Conservation (phyloP, 2,329 filamentous ascomycete genomes). For the Anthostomella pinea region DNA sequence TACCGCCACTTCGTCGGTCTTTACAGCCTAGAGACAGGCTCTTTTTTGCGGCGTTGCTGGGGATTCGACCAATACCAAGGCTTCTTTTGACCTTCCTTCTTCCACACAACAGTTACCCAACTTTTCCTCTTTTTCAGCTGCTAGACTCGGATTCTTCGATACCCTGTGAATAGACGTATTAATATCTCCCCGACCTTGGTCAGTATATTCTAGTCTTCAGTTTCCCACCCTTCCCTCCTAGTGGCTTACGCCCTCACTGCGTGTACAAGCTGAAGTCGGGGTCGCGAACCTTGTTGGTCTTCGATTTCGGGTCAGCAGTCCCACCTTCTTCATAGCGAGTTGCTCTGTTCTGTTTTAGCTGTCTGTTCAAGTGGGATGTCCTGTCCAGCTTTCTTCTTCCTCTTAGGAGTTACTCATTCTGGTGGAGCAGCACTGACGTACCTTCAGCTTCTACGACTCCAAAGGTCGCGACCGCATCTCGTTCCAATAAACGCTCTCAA, state of each 20-base stretch:
- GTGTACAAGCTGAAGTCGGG: too few species aligned
- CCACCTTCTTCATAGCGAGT: too few species aligned
- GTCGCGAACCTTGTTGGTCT: too few species aligned
- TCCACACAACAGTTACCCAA: constrained; percentile 18
- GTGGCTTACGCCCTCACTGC: too few species aligned
- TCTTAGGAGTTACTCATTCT: neutral
- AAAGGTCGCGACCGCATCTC: neutral
- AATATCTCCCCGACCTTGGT: constrained; percentile 25
- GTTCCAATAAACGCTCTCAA: too few species aligned
- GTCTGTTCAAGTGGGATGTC: neutral
- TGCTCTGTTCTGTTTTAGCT: too few species aligned
- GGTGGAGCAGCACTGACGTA: too few species aligned
- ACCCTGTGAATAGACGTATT: constrained; percentile 35
- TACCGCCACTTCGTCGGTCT: constrained; percentile 12
- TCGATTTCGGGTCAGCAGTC: too few species aligned
- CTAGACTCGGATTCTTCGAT: constrained; percentile 33
- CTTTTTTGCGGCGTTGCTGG: constrained; percentile 22
- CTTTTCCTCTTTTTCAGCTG: constrained; percentile 23
- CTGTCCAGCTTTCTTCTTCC: neutral
- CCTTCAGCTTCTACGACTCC: too few species aligned
- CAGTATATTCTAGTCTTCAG: constrained; percentile 25
- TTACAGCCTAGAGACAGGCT: constrained; percentile 13
- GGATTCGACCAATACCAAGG: constrained; percentile 18
- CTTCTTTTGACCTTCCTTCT: constrained; percentile 21
- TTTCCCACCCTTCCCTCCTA: too few species aligned